These are phyloP conservation scores for Xylaria castorea DNA, from an alignment of 495 filamentous ascomycete genomes.

Conservation along the genomic window DNA sequence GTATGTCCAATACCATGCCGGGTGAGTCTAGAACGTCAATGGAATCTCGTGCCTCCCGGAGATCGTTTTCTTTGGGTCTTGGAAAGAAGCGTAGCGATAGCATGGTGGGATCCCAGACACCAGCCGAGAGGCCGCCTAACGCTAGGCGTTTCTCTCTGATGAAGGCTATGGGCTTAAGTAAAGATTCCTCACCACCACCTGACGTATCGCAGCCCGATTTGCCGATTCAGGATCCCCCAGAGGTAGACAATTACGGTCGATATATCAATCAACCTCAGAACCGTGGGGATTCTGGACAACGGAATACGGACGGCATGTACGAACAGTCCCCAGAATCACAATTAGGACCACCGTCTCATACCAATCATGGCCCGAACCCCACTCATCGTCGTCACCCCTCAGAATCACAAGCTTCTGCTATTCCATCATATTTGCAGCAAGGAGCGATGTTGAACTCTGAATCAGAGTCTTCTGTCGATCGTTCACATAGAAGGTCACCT, in stretches of 20 bases:
- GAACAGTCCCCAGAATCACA: slow-evolving; percentile 46
- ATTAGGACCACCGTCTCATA: slow-evolving; percentile 28
- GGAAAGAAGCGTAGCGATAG: slow-evolving; percentile 72
- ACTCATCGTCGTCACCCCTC: slow-evolving; percentile 37
- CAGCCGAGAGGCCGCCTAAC: slow-evolving; percentile 59
- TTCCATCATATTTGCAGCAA: slow-evolving; percentile 50
- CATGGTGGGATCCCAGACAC: slow-evolving; percentile 57
- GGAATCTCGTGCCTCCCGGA: slow-evolving; percentile 71
- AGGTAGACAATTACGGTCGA: slow-evolving; percentile 46
- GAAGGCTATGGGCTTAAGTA: slow-evolving; percentile 60
- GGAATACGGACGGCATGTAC: slow-evolving; percentile 50
- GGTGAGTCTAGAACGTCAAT: slow-evolving; percentile 73
- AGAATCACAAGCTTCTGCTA: slow-evolving; percentile 38
- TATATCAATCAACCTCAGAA: slow-evolving; percentile 45
- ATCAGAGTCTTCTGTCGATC: slow-evolving; percentile 57
- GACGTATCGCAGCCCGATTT: slow-evolving; percentile 52
- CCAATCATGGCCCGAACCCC: slow-evolving; percentile 37
- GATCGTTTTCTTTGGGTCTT: slow-evolving; percentile 77
- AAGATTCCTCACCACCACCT: slow-evolving; percentile 49
- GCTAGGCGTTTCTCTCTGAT: slow-evolving; percentile 79
- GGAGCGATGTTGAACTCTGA: slow-evolving; percentile 53
- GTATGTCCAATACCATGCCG: slow-evolving; percentile 70
- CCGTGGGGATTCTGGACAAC: slow-evolving; percentile 41
- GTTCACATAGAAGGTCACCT: slow-evolving; percentile 38
- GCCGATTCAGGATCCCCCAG: slow-evolving; percentile 56